Evolutionary conservation across 345 rosid genomes (phyloP).

Genomic region (Boechera retrofracta): DNA sequence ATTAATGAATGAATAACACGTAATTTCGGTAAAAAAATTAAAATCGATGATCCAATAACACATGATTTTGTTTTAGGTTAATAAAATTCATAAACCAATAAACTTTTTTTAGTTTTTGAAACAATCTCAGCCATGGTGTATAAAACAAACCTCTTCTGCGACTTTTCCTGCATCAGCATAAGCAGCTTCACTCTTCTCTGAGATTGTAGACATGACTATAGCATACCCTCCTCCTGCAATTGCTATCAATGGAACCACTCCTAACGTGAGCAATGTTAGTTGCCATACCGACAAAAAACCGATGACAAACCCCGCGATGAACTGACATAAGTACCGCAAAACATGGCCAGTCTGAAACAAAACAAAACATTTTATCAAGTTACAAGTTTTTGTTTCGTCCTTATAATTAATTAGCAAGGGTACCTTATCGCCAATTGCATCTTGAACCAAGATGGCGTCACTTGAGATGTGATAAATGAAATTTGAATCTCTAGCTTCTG

Average conservation of each 20-base stretch:
- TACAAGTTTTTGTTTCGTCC: neutral
- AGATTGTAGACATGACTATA: conserved; percentile 67
- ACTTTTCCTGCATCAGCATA: conserved; percentile 82
- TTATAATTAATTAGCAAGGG: neutral
- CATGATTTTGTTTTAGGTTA: no score
- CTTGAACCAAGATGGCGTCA: conserved; percentile 84
- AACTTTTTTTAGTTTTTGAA: neutral
- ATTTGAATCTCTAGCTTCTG: conserved; percentile 74
- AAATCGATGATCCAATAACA: no score
- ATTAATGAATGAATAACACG: no score
- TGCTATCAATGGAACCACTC: conserved; percentile 85
- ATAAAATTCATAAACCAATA: no score
- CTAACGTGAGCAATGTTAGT: conserved; percentile 81
- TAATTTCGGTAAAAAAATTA: no score
- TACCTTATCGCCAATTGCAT: conserved; percentile 92
- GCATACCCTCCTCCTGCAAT: conserved; percentile 77
- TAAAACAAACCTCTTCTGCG: conserved; percentile 73
- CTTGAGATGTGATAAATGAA: conserved; percentile 73
- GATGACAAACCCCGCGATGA: conserved; percentile 64
- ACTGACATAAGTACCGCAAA: conserved; percentile 72
- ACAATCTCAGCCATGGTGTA: neutral
- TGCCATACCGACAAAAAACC: conserved; percentile 83
- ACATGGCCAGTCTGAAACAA: conserved; percentile 74
- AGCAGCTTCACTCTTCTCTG: conserved; percentile 83
- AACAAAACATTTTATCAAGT: conserved; percentile 12